Percentiles rank a stretch among this genome's conserved stretches.
Evolutionary conservation across 345 rosid species (phyloP).

Genomic region (Populus ilicifolia): DNA sequence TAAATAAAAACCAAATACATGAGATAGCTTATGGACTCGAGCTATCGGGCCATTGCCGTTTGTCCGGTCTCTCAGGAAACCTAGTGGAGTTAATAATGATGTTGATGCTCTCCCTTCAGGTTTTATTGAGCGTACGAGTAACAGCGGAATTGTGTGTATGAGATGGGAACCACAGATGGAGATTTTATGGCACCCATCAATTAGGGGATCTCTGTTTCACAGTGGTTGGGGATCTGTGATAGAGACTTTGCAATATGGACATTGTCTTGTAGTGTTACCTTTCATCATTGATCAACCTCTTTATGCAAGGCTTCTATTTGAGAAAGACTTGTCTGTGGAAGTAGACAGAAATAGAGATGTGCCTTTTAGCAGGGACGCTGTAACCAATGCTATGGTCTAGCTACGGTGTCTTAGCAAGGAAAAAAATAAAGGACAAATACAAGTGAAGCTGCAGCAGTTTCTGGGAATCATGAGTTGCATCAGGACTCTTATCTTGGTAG

Average conservation of each 20-base stretch:
- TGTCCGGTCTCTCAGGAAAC: conserved; percentile 25
- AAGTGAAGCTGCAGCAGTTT: conserved; percentile 10
- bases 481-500: conserved; percentile 2
- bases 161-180: conserved; percentile 32
- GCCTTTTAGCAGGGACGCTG: conserved; percentile 8
- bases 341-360: conserved; percentile 24
- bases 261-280: conserved; percentile 17
- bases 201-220: conserved; percentile 27
- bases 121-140: neutral
- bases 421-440: neutral
- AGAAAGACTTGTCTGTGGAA: conserved; percentile 17
- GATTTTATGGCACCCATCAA: conserved; percentile 20
- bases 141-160: conserved; percentile 9
- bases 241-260: conserved; percentile 23
- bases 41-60: conserved; percentile 23
- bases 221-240: conserved; percentile 24
- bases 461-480: conserved; percentile 20
- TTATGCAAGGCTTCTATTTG: conserved; percentile 20
- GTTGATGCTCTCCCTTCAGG: conserved; percentile 20
- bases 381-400: conserved; percentile 19
- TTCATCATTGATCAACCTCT: conserved; percentile 22
- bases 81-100: conserved; percentile 17
- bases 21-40: conserved; percentile 33
- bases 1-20: conserved; percentile 15
- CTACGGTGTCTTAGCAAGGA: conserved; percentile 22